Conservation (phyloP, 1,284 basidiomycete species). For the Coniophora puteana region DNA sequence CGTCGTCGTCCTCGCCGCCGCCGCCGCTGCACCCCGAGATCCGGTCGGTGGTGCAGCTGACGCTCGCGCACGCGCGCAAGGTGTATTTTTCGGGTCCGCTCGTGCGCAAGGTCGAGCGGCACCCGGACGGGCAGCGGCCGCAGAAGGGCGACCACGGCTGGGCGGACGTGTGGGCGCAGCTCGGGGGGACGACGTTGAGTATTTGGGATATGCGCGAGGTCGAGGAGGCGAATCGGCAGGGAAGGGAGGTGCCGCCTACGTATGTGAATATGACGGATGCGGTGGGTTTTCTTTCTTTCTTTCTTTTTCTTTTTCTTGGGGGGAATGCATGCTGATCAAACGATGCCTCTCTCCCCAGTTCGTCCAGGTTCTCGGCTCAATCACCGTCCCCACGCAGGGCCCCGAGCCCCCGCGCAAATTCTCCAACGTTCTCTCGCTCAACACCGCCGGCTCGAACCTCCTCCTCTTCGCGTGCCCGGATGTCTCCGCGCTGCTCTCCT, state of each 20-base stretch:
- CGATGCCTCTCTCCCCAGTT: constrained; percentile 41
- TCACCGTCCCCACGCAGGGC: constrained; percentile 55
- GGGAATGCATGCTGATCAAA: constrained; percentile 1
- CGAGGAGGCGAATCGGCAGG: constrained; percentile 75
- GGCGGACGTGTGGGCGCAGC: constrained; percentile 90
- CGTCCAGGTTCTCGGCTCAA: constrained; percentile 67
- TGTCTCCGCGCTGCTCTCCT: constrained; percentile 71
- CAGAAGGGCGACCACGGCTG: constrained; percentile 82
- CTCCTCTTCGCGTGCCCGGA: constrained; percentile 85
- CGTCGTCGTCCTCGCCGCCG: constrained; percentile 16
- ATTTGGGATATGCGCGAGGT: constrained; percentile 88
- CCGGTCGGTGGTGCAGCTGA: constrained; percentile 67
- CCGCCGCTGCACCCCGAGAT: constrained; percentile 72
- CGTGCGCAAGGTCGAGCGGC: constrained; percentile 67
- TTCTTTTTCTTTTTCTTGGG: constrained; percentile 8
- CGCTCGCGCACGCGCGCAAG: constrained; percentile 69
- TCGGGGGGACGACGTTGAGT: constrained; percentile 90
- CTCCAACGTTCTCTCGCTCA: constrained; percentile 85
- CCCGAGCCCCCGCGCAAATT: constrained; percentile 52
- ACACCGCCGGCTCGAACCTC: constrained; percentile 91
- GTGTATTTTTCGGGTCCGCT: constrained; percentile 83
- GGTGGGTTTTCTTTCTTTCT: constrained; percentile 42
- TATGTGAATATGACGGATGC: constrained; percentile 89
- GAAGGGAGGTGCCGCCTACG: constrained; percentile 79
- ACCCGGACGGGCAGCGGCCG: constrained; percentile 71